Base-by-base conservation (phyloP, 2,329 filamentous ascomycete genomes). In the Epichloe gansuensis region DNA sequence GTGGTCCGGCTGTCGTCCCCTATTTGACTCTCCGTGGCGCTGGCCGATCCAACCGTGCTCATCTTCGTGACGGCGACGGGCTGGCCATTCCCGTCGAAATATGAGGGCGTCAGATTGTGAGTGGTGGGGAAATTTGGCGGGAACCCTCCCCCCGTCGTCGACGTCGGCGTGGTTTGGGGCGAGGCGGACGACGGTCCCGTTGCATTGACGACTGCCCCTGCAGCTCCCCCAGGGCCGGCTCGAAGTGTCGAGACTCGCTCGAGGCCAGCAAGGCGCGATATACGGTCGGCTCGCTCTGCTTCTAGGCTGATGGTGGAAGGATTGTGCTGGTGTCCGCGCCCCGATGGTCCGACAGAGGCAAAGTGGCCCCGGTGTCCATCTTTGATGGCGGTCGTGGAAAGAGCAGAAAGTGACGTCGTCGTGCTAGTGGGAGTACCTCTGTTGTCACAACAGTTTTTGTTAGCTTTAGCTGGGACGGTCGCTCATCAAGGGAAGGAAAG, bases 331-430 rank as follows among this genome's bases (percentile, higher is more conserved):
- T 82, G 72, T 60, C 78, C 72, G 49, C 81, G 80, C 55, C 74
- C 74, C 52, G 77, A 74, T 53, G 68, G 60, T 8, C 64, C 64
- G 31, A 31, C 9, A 23, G 56, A 77, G 31, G 82, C 80, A 31
- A 84, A 76, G 64, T 89, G 82, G 57, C 91, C 91, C 55, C 89
- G 87, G 64, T 96, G 89, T 60, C 91, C 91, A 65, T 97, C 91
- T 70, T 96, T 95, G 75, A 95, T 95, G 49, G 91, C 91, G 12
- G 89, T 93, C 17, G 91, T 96, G 15, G 89, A 95, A 47, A 97
- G 78, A 41, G 89, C 84, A 27, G 89, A 95, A 62, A 97, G 84
- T 49, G 89, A 94, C 12, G 90, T 96, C 3, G 88, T 94, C 41
- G 87, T 85, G 59, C 89, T 95, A 58, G 93, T 96, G 3, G 91